phyloP scores from a whole-genome alignment of 306 rosid species.

The Senna siamea region DNA sequence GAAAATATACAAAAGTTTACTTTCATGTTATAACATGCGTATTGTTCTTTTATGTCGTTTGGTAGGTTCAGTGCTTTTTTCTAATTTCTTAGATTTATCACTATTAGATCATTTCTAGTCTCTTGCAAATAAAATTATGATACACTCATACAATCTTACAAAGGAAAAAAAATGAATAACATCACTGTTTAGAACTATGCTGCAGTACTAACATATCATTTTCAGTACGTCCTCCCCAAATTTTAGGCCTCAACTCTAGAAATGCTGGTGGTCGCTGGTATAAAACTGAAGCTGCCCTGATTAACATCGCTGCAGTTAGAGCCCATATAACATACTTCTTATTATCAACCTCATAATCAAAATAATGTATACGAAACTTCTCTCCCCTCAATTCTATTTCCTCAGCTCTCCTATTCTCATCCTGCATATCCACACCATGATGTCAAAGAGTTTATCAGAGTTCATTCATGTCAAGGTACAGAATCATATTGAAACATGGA shows the following conservation, averaged over 20 bases:
- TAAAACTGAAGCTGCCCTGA: conserved; percentile 62
- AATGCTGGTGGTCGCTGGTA: conserved; percentile 70
- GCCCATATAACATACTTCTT: conserved; percentile 84
- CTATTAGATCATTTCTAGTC: no score
- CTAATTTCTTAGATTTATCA: no score
- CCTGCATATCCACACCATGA: conserved; percentile 52
- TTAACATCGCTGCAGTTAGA: conserved; percentile 82
- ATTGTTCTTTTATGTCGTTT: no score
- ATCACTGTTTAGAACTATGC: conserved; percentile 33
- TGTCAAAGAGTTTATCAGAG: conserved; percentile 24
- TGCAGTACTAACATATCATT: conserved; percentile 35
- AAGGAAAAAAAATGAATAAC: background rate
- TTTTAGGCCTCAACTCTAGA: conserved; percentile 66
- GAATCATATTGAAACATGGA: conserved; percentile 23
- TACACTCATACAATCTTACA: no score
- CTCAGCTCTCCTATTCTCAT: conserved; percentile 76
- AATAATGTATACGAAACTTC: conserved; percentile 66
- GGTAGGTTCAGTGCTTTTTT: no score
- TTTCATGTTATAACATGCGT: no score
- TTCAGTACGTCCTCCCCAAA: conserved; percentile 64
- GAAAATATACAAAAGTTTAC: no score
- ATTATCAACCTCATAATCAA: conserved; percentile 58
- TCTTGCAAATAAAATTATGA: no score
- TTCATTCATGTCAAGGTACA: background rate
- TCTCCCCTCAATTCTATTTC: conserved; percentile 76